Evolutionary conservation across 1,284 basidiomycete genomes (phyloP).

Genomic region (Trichosporon faecale): DNA sequence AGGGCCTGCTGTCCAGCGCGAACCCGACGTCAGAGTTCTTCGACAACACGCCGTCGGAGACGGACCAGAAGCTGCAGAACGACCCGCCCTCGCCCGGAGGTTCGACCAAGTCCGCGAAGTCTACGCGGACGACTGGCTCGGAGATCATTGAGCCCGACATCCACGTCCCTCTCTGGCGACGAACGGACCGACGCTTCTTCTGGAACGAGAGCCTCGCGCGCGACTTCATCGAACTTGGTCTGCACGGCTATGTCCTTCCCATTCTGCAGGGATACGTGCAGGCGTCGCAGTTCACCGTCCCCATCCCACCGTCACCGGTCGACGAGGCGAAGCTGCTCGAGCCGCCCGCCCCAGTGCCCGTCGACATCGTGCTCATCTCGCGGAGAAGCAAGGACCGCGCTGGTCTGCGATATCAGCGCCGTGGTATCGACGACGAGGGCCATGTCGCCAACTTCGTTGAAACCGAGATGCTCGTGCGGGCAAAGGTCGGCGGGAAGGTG

Average conservation of each 20-base stretch:
- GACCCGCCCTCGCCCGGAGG: neutral
- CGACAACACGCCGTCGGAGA: conserved; percentile 10
- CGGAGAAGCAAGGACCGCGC: conserved; percentile 56
- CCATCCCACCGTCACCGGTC: conserved; percentile 43
- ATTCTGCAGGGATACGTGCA: conserved; percentile 88
- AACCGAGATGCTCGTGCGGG: conserved; percentile 65
- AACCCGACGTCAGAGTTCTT: conserved; percentile 13
- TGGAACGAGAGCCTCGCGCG: conserved; percentile 55
- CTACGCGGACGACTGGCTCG: neutral
- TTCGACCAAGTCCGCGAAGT: neutral
- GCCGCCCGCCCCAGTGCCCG: conserved; percentile 33
- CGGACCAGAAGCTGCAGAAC: neutral
- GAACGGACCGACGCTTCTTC: conserved; percentile 56
- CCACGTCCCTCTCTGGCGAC: conserved; percentile 55
- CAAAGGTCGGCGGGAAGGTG: conserved; percentile 61
- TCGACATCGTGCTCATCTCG: conserved; percentile 56
- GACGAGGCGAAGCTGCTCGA: conserved; percentile 17
- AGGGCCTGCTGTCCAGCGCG: conserved; percentile 26
- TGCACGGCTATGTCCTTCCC: conserved; percentile 77
- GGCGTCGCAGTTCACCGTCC: conserved; percentile 63
- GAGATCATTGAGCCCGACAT: conserved; percentile 53
- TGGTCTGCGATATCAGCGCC: conserved; percentile 57
- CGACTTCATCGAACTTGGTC: conserved; percentile 49
- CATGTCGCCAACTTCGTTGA: conserved; percentile 59
- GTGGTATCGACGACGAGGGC: conserved; percentile 57